Evolutionary conservation across 441 rosid species (phyloP), one percentile per base, ranked within the genome.

Genomic region (Corymbia citriodora): DNA sequence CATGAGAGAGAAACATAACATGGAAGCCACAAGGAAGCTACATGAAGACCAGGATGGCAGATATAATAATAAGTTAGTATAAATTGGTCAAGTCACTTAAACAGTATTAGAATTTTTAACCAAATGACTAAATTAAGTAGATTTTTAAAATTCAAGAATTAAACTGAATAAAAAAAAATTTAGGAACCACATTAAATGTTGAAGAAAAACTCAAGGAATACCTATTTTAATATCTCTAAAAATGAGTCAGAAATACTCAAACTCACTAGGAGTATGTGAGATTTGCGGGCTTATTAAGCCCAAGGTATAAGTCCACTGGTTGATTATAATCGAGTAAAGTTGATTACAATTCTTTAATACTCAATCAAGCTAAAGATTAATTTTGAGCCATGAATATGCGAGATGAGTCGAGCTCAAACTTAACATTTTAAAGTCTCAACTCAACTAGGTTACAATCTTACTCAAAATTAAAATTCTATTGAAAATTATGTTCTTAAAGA

Each of bases 311-410:
- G 72, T 63, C 18, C 18, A 6, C 1, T 63, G 72, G 33, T 29
- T 29, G 10, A 63, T 63, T n/a, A 63, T 29, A 14, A 63, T 29
- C 9, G 1, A 63, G 18, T 31, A 63, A 63, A 63, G 36, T 63
- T 7, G 33, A 63, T 33, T 14, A 63, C 4, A 1, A 63, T 14
- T 63, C 33, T 63, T 29, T 63, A 63, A 14, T 9, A 29, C 36
- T 63, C 4, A 1, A 63, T 63, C 17, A 63, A 7, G 72, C 18
- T 63, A 17, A 1, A 63, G 54, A 53, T 16, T 53, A 53, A 53
- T 53, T 8, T 14, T 33, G 8, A 63, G 0, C 0, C 0, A 63
- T n/a, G 16, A 63, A 29, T 29, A 63, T n/a, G 5, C 0, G 0
- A 63, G 70, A 63, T 7, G 70, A 63, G 70, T 29, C 3, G 33